These are phyloP conservation scores for Penicillium sclerotigenum DNA, from an alignment of 2,329 filamentous ascomycete species.

Conservation along the genomic window DNA sequence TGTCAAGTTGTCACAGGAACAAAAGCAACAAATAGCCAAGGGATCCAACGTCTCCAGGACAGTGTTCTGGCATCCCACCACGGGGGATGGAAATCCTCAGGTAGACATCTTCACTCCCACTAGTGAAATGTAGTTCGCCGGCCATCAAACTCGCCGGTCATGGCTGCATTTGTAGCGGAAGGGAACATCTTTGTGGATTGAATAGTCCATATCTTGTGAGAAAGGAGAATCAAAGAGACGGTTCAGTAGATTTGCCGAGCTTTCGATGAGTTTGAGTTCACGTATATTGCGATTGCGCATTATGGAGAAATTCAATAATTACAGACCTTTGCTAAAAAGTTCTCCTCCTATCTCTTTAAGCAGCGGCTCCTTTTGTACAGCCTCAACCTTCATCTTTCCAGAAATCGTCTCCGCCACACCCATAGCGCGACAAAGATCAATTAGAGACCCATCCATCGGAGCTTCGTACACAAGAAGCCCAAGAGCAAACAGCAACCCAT, in stretches of 20 bases:
- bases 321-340: slow-evolving; percentile 42
- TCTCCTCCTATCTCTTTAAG: slow-evolving; percentile 51
- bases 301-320: background rate
- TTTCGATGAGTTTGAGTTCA: background rate
- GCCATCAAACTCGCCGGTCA: slow-evolving; percentile 43
- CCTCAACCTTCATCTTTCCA: slow-evolving; percentile 50
- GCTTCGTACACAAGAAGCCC: slow-evolving; percentile 73
- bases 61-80: slow-evolving; percentile 56
- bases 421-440: slow-evolving; percentile 73
- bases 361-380: slow-evolving; percentile 58
- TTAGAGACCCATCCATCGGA: slow-evolving; percentile 68
- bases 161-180: slow-evolving; percentile 10
- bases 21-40: slow-evolving; percentile 57
- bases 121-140: slow-evolving; percentile 59
- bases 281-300: background rate
- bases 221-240: background rate
- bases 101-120: slow-evolving; percentile 60
- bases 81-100: slow-evolving; percentile 36
- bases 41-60: slow-evolving; percentile 66
- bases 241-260: background rate
- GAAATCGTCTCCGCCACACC: slow-evolving; percentile 66
- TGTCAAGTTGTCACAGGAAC: slow-evolving; percentile 45
- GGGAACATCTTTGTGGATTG: slow-evolving; percentile 10
- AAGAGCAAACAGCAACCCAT: slow-evolving; percentile 71
- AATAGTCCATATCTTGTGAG: background rate